phyloP scores from a whole-genome alignment of 2,329 filamentous ascomycete genomes.

The Aurifilum marmelostoma region DNA sequence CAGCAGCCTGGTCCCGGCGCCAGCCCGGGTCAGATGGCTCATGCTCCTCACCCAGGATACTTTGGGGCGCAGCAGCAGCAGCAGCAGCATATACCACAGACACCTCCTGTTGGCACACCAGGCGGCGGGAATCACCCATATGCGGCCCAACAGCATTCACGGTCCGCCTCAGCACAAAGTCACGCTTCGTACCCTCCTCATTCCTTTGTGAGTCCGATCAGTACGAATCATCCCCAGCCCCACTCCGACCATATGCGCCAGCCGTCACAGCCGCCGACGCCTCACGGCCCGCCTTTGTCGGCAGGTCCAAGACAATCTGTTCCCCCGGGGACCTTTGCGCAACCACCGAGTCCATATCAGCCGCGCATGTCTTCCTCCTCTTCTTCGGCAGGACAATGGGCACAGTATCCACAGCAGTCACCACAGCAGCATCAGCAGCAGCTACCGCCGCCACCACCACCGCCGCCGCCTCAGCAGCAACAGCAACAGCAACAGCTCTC shows the following conservation, averaged over 20 bases:
- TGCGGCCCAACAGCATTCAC: constrained; percentile 41
- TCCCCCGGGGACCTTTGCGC: constrained; percentile 45
- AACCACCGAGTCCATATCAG: constrained; percentile 64
- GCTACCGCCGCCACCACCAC: constrained; percentile 25
- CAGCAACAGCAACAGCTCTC: constrained; percentile 30
- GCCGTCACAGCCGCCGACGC: constrained; percentile 58
- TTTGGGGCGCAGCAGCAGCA: constrained; percentile 12
- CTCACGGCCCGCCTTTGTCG: constrained; percentile 54
- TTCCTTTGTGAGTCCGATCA: constrained; percentile 56
- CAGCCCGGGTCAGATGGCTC: constrained; percentile 37
- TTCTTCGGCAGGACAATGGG: constrained; percentile 39
- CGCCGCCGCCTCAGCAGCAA: constrained; percentile 36
- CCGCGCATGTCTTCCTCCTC: constrained; percentile 47
- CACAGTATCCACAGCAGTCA: constrained; percentile 33
- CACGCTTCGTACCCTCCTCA: constrained; percentile 55
- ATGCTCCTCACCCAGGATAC: constrained; percentile 33
- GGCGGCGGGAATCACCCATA: constrained; percentile 41
- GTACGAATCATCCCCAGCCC: constrained; percentile 47
- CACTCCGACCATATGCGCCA: constrained; percentile 49
- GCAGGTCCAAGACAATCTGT: constrained; percentile 49
- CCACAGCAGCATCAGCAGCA: constrained; percentile 15
- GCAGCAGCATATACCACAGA: constrained; percentile 46
- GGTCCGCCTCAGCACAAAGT: constrained; percentile 63
- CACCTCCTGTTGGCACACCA: constrained; percentile 52
- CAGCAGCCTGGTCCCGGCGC: constrained; percentile 34